phyloP scores from a whole-genome alignment of 805 yeast species.

The Nakazawaea laoshanensis region DNA sequence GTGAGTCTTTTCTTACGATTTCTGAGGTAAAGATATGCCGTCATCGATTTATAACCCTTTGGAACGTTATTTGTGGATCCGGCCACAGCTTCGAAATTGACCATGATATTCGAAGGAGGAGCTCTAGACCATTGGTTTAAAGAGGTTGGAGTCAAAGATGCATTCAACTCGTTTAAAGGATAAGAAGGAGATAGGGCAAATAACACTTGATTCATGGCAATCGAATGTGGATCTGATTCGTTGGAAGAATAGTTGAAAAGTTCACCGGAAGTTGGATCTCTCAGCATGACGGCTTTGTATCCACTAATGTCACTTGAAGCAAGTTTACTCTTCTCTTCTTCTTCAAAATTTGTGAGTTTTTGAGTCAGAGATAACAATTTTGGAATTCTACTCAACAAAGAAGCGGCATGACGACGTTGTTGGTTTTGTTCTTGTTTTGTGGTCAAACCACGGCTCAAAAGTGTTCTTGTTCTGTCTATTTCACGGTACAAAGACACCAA shows the following conservation, averaged over 20 bases:
- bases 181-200: conserved; percentile 68
- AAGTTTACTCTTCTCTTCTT: conserved; percentile 14
- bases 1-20: conserved; percentile 57
- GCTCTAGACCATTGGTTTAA: conserved; percentile 39
- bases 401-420: conserved; percentile 43
- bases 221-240: conserved; percentile 33
- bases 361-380: conserved; percentile 47
- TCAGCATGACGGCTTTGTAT: conserved; percentile 56
- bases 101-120: conserved; percentile 59
- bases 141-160: conserved; percentile 34
- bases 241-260: conserved; percentile 30
- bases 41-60: conserved; percentile 60
- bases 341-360: conserved; percentile 20
- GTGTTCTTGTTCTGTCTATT: conserved; percentile 50
- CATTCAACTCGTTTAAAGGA: conserved; percentile 35
- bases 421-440: conserved; percentile 43
- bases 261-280: conserved; percentile 54
- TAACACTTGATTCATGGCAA: conserved; percentile 62
- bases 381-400: conserved; percentile 47
- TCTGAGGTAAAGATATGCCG: conserved; percentile 65
- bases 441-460: conserved; percentile 38
- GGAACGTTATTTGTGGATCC: conserved; percentile 54
- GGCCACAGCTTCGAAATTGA: conserved; percentile 65
- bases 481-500: conserved; percentile 44
- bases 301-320: conserved; percentile 30